Percentiles rank a stretch among this genome's conserved stretches.
phyloP scores from a whole-genome alignment of 2,329 filamentous ascomycete species.

The Trichoderma koningii region DNA sequence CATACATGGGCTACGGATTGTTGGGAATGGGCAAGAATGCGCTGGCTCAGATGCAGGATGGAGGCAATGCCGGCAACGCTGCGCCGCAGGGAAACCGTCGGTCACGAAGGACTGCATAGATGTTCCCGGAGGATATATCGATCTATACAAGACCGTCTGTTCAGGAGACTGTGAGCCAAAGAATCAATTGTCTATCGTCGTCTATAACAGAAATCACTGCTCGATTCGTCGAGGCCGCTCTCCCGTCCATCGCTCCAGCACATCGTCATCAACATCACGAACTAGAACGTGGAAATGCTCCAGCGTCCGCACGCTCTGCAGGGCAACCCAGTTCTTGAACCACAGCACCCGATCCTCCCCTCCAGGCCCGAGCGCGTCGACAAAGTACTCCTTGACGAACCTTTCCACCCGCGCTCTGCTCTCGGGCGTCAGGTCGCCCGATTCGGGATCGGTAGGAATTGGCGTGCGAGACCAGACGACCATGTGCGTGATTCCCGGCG shows the following conservation, averaged over 20 bases:
- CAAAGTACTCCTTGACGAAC: slow-evolving; percentile 72
- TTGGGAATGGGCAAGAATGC: slow-evolving; percentile 55
- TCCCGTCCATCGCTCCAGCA: slow-evolving; percentile 57
- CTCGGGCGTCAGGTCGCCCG: slow-evolving; percentile 70
- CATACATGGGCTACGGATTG: slow-evolving; percentile 56
- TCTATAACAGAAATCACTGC: slow-evolving; percentile 25
- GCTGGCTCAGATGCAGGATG: slow-evolving; percentile 51
- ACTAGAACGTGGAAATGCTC: slow-evolving; percentile 87
- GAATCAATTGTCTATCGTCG: neutral
- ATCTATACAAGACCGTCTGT: neutral
- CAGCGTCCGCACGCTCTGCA: slow-evolving; percentile 84
- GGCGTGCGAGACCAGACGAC: slow-evolving; percentile 89
- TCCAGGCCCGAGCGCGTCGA: slow-evolving; percentile 53
- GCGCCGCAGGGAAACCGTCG: slow-evolving; percentile 53
- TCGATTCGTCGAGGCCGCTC: slow-evolving; percentile 45
- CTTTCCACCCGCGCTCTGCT: slow-evolving; percentile 64
- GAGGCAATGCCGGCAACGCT: slow-evolving; percentile 37
- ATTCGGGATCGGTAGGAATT: slow-evolving; percentile 69
- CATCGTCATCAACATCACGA: slow-evolving; percentile 53
- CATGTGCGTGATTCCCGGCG: slow-evolving; percentile 69
- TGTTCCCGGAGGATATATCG: slow-evolving; percentile 6
- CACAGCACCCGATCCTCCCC: slow-evolving; percentile 65
- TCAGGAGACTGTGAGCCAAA: neutral
- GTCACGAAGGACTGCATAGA: slow-evolving; percentile 56
- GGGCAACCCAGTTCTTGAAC: slow-evolving; percentile 91